Base-by-base conservation (phyloP, 495 filamentous ascomycete species). In the Saxophila tyrrhenica region DNA sequence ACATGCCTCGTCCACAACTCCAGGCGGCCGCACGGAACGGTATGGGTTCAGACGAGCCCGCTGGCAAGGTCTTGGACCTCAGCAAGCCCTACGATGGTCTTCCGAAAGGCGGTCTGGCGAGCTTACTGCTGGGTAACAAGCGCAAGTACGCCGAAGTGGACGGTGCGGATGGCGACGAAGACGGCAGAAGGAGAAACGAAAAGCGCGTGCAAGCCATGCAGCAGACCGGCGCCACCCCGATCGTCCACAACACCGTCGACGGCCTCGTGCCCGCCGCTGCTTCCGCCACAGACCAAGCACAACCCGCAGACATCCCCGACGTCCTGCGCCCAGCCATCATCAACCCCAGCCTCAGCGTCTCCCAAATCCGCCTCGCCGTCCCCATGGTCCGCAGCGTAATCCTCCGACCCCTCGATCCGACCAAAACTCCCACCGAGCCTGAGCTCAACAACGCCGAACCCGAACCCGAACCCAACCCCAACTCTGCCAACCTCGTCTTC, bases 21-120 rank as follows among this genome's bases (percentile, higher is more conserved):
- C 82, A 94, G 61, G 84, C 87, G 29, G 82, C 86, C 2, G 76
- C 76, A 41, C 66, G 72, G 25, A 76, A 80, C 29, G 73, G 65
- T 25, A 70, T 70, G 10, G 69, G 79, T 52, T 79, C 75, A 44
- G 89, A 95, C 56, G 61, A 63, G 39, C 51, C 50, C 21, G 74
- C 84, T 1, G 86, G 91, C 61, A 85, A 85, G 19, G 83, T 89
- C 43, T 73, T 99, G 16, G 92, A 99, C 63, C 75, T 97, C 2
- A 92, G 89, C 23, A 94, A 92, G 63, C 94, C 92, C 1, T 96
- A 86, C 57, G 92, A 97, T 66, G 91, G 92, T 11, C 71, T 96
- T 39, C 92, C 92, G 0, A 87, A 87, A 64, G 94, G 94, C 25
- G 92, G 92, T 0, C 73, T 99, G 39, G 79, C 86, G 3, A 74